A percentile compares a stretch with the other conserved stretches of the same genome.
phyloP scores from a whole-genome alignment of 2,329 filamentous ascomycete genomes.

The Exophiala viscosa region DNA sequence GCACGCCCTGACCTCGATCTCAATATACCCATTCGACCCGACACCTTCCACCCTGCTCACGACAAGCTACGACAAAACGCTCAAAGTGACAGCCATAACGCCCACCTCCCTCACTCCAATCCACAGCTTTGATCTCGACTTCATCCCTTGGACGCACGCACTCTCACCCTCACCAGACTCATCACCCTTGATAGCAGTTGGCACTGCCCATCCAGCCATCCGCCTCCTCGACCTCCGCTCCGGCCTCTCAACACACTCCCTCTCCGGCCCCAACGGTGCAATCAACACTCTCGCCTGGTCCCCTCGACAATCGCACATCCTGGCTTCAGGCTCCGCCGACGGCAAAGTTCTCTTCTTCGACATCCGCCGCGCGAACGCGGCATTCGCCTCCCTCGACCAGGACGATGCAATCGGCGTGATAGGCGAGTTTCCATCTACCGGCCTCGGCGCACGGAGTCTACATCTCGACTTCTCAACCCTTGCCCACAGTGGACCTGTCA shows the following conservation, averaged over 20 bases:
- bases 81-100: slow-evolving; percentile 43
- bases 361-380: slow-evolving; percentile 71
- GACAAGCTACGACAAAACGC: slow-evolving; percentile 44
- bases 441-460: slow-evolving; percentile 29
- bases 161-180: slow-evolving; percentile 64
- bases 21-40: slow-evolving; percentile 48
- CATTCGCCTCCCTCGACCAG: slow-evolving; percentile 74
- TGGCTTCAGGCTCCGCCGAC: slow-evolving; percentile 81
- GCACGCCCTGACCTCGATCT: slow-evolving; percentile 45
- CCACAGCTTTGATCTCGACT: slow-evolving; percentile 45
- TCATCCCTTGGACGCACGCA: slow-evolving; percentile 59
- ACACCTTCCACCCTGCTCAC: slow-evolving; percentile 45
- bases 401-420: slow-evolving; percentile 73
- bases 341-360: slow-evolving; percentile 85
- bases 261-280: slow-evolving; percentile 64
- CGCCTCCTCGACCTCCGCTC: slow-evolving; percentile 83
- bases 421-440: slow-evolving; percentile 28
- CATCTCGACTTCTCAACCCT: slow-evolving; percentile 44
- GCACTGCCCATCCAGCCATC: slow-evolving; percentile 78
- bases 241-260: slow-evolving; percentile 68
- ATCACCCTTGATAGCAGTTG: slow-evolving; percentile 77
- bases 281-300: slow-evolving; percentile 75
- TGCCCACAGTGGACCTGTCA: slow-evolving; percentile 79
- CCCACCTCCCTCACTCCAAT: slow-evolving; percentile 40
- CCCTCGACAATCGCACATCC: slow-evolving; percentile 64